Evolutionary conservation across 1,139 yeast genomes (phyloP).

Genomic region (Kodamaea plutei): DNA sequence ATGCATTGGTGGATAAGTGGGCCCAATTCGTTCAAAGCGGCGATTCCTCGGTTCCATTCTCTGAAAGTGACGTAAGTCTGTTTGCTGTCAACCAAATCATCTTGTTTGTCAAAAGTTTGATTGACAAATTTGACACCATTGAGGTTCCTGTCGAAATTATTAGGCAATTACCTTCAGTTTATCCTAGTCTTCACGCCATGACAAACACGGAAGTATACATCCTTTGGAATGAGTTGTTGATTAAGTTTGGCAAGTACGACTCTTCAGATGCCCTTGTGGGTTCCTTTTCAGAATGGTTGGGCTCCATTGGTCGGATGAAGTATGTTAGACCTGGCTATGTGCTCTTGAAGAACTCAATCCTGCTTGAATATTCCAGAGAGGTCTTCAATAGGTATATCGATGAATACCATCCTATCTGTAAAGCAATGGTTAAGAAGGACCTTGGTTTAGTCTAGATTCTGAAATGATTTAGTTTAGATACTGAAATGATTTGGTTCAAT

Average conservation of each 20-base stretch:
- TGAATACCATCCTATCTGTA: constrained; percentile 40
- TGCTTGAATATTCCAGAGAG: constrained; percentile 27
- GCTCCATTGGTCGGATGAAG: constrained; percentile 43
- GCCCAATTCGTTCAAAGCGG: constrained; percentile 11
- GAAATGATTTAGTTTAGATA: no score
- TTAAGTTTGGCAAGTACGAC: constrained; percentile 23
- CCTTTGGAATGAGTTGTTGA: constrained; percentile 29
- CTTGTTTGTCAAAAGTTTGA: constrained; percentile 31
- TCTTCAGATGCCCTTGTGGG: constrained; percentile 17
- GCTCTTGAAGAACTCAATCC: constrained; percentile 24
- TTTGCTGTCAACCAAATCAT: constrained; percentile 35
- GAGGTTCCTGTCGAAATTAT: constrained; percentile 16
- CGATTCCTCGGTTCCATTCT: constrained; percentile 11
- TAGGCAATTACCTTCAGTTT: constrained; percentile 19
- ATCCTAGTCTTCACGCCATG: constrained; percentile 22
- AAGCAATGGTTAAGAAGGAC: constrained; percentile 34
- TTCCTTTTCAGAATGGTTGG: constrained; percentile 34
- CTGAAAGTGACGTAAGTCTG: constrained; percentile 19
- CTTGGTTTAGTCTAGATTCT: constrained; percentile 17
- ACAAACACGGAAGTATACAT: constrained; percentile 33
- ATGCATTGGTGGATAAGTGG: constrained; percentile 26
- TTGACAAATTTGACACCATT: constrained; percentile 18
- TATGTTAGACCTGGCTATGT: constrained; percentile 41
- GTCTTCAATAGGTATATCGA: constrained; percentile 22
- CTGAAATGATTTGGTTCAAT: no score